Evolutionary conservation across 192 early-diverging fungal genomes (phyloP), one percentile per base, ranked within the genome.

Genomic region (Phycomyces blakesleeanus): DNA sequence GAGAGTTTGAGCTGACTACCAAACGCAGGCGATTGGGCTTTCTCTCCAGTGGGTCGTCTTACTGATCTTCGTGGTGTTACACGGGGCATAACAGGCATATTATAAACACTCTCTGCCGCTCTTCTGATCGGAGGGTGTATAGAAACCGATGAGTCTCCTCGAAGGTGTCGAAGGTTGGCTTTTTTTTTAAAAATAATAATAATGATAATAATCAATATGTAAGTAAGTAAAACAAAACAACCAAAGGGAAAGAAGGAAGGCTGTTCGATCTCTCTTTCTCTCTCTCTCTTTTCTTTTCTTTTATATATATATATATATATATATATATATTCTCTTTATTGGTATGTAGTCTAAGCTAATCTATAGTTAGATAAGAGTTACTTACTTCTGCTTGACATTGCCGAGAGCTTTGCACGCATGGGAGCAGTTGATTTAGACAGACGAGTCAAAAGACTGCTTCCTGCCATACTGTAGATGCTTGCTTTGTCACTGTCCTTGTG

Each of bases 81-180:
- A 47, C 44, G 44, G 11, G 44, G 34, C 8, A 59, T 55, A 4
- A 59, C 62, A 2, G 73, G 63, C 25, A 64, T 57, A 16, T 75
- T 66, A 51, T 71, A 71, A 38, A 71, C 59, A 44, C 69, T 75
- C 57, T 71, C 73, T 6, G 59, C 66, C 20, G 62, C 63, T 18
- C 57, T 44, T 22, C 67, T 50, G 14, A 57, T 27, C 5, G 55
- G 57, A 20, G 24, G 16, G 14, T 42, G 54, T 9, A 54, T 12
- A 37, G 62, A 64, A 1, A 37, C 26, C 12, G 34, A 27, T 24
- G 50, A 27, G 24, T 66, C 64, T 16, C 41, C 5, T 10, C 50
- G 22, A 25, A 62, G 26, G 37, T 54, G 52, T 22, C 52, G 1
- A 2, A 22, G 26, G 5, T 50, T 16, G 21, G 16, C 49, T 47